These are phyloP conservation scores for Aspergillus funiculosus DNA, from an alignment of 495 filamentous ascomycete genomes.

Conservation along the genomic window DNA sequence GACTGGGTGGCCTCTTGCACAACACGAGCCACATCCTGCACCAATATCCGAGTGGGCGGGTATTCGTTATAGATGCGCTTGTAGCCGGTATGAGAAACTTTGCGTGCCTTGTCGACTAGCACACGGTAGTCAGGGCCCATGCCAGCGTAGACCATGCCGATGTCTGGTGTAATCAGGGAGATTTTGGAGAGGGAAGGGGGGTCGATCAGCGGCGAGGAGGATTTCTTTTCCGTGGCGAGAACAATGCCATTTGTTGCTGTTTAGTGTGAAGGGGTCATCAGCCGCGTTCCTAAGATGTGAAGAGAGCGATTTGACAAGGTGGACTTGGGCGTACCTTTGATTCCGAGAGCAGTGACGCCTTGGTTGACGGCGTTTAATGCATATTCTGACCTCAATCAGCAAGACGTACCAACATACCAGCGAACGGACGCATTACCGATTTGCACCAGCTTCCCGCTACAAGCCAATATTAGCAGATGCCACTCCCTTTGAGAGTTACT, in stretches of 20 bases:
- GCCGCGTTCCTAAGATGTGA: no score
- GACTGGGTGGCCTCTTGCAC: conserved; percentile 99
- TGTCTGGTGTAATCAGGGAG: conserved; percentile 95
- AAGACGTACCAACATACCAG: background rate
- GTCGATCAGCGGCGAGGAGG: conserved; percentile 90
- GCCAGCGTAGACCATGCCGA: conserved; percentile 99
- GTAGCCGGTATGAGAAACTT: conserved; percentile 98
- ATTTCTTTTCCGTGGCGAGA: conserved; percentile 99
- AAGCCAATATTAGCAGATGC: conserved; percentile 41
- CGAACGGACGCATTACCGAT: conserved; percentile 44
- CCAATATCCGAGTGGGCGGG: conserved; percentile 94
- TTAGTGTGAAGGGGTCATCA: conserved; percentile 3
- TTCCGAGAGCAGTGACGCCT: conserved; percentile 94
- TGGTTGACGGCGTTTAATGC: conserved; percentile 98
- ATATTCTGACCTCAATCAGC: conserved; percentile 68
- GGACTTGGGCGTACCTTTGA: conserved; percentile 65
- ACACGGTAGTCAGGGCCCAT: conserved; percentile 99
- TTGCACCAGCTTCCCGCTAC: conserved; percentile 84
- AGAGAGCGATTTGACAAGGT: background rate
- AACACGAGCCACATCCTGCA: conserved; percentile 94
- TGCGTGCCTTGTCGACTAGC: conserved; percentile 93
- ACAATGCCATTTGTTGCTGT: conserved; percentile 97
- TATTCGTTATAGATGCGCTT: conserved; percentile 99
- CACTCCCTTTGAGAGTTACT: conserved; percentile 8
- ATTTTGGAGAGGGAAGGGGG: conserved; percentile 94